phyloP scores from a whole-genome alignment of 169 alveolate species.

The Amoebophrya sp. region DNA sequence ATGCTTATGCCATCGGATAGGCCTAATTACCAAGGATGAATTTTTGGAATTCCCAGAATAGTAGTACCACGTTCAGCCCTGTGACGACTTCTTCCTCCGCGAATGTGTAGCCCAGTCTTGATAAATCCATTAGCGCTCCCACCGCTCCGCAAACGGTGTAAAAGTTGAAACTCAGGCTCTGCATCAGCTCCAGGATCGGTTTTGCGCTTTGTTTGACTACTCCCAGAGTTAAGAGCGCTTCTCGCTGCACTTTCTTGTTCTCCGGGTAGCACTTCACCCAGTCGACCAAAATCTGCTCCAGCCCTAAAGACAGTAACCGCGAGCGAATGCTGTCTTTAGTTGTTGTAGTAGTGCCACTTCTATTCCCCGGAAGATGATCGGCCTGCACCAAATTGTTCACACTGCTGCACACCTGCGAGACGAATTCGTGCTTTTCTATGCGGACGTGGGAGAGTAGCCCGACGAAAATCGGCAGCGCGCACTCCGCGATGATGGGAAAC shows the following conservation, averaged over 20 bases:
- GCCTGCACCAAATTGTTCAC: not conserved
- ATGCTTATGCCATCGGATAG: no score
- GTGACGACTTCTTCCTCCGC: not conserved
- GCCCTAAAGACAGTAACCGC: not conserved
- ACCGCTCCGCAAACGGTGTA: not conserved
- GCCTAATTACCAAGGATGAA: no score
- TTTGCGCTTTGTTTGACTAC: not conserved
- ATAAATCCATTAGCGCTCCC: not conserved
- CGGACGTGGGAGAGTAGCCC: not conserved
- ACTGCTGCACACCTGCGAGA: not conserved
- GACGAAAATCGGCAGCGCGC: not conserved
- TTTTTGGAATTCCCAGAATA: no score
- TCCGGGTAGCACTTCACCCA: not conserved
- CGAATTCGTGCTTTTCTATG: not conserved
- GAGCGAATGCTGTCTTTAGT: no score
- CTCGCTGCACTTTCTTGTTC: not conserved
- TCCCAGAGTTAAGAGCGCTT: not conserved
- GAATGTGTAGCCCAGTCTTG: not conserved
- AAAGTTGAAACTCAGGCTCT: not conserved
- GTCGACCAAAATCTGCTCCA: not conserved
- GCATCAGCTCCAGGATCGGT: not conserved
- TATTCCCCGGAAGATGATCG: no score
- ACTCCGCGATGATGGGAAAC: not conserved
- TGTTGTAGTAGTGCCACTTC: no score
- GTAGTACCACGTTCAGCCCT: not conserved